phyloP scores from a whole-genome alignment of 352 stramenopile species.

The Pythium biforme region DNA sequence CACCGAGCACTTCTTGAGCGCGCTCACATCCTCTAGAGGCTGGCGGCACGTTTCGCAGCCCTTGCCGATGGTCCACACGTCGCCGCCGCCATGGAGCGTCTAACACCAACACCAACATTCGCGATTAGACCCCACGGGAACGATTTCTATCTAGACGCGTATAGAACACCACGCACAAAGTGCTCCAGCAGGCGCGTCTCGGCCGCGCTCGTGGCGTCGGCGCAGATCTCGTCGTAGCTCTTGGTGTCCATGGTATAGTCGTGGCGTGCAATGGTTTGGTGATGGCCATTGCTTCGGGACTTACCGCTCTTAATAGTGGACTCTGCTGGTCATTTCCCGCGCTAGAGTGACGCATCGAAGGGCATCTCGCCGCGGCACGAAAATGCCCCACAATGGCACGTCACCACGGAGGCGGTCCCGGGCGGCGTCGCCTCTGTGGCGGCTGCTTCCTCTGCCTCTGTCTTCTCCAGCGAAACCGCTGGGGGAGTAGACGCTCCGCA shows the following conservation, averaged over 20 bases:
- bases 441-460: no score
- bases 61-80: conserved; percentile 66
- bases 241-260: conserved; percentile 15
- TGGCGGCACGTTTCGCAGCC: conserved; percentile 60
- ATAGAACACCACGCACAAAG: conserved; percentile 36
- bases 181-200: conserved; percentile 70
- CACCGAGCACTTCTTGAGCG: conserved; percentile 60
- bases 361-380: conserved; percentile 41
- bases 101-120: no score
- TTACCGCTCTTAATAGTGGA: conserved; percentile 13
- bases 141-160: no score
- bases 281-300: neutral
- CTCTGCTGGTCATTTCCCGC: conserved; percentile 1
- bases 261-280: neutral
- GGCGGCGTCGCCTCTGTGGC: neutral
- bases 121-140: no score
- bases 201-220: conserved; percentile 54
- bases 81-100: conserved; percentile 66
- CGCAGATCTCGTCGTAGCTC: conserved; percentile 68
- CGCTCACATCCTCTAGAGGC: conserved; percentile 39
- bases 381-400: conserved; percentile 32
- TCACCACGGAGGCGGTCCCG: neutral
- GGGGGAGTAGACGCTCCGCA: neutral
- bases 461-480: no score
- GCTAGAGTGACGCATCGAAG: conserved; percentile 30